phyloP scores from a whole-genome alignment of 176 grass and related monocot species.

The Sorghum bicolor region Sorghum_bicolor_NCBIv3 NC_012877.2:41368001-41368500 shows the following conservation, averaged over 20 bases:
- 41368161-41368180: neutral
- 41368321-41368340: neutral
- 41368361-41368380: neutral
- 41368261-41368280: neutral
- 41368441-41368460: neutral
- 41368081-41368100: neutral
- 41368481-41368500: neutral
- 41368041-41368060: neutral
- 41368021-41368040: neutral
- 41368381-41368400: neutral
- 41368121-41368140: neutral
- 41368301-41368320: neutral
- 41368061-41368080: neutral
- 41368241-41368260: neutral
- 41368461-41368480: neutral
- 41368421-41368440: neutral
- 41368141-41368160: neutral
- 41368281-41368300: neutral
- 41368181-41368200: neutral
- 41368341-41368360: neutral
- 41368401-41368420: neutral
- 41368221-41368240: neutral
- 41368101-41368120: neutral
- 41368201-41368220: neutral
- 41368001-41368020: neutral